Percentiles rank a stretch among this genome's conserved stretches.
These are phyloP conservation scores for Pseudopithomyces maydicus DNA, from an alignment of 2,329 filamentous ascomycete genomes.

Conservation along the genomic window DNA sequence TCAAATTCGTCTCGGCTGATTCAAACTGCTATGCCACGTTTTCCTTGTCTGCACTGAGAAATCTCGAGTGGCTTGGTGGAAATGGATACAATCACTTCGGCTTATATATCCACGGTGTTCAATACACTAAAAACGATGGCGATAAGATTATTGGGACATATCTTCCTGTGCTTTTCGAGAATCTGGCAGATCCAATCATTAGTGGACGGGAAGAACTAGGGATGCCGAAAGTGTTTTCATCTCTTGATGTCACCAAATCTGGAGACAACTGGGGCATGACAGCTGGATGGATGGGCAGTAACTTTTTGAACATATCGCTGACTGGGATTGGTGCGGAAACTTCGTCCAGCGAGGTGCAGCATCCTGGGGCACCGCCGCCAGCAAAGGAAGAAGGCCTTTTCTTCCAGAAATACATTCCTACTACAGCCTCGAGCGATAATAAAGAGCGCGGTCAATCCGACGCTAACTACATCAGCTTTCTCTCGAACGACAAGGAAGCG, in stretches of 20 bases:
- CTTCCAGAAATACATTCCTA: conserved; percentile 63
- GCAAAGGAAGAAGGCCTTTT: conserved; percentile 55
- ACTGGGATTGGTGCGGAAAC: conserved; percentile 24
- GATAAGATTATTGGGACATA: conserved; percentile 57
- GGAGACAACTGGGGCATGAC: conserved; percentile 45
- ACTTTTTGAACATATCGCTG: conserved; percentile 39
- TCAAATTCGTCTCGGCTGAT: conserved; percentile 44
- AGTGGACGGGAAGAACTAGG: conserved; percentile 66
- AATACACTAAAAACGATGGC: conserved; percentile 59
- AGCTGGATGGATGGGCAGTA: conserved; percentile 45
- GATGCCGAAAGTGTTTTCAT: conserved; percentile 64
- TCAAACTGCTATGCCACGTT: conserved; percentile 48
- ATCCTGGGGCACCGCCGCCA: not conserved
- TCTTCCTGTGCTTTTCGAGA: conserved; percentile 64
- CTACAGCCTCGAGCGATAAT: conserved; percentile 50
- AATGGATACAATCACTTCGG: conserved; percentile 63
- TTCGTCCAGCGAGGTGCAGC: not conserved
- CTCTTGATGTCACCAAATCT: conserved; percentile 52
- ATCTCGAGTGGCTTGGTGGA: conserved; percentile 66
- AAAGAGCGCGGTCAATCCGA: conserved; percentile 56
- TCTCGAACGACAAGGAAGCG: conserved; percentile 39
- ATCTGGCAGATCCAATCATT: conserved; percentile 63
- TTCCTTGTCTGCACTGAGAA: conserved; percentile 45
- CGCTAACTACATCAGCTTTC: conserved; percentile 58
- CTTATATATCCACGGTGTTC: conserved; percentile 66